These are phyloP conservation scores for Lentinula aciculospora DNA, from an alignment of 768 basidiomycete species.

Conservation along the genomic window DNA sequence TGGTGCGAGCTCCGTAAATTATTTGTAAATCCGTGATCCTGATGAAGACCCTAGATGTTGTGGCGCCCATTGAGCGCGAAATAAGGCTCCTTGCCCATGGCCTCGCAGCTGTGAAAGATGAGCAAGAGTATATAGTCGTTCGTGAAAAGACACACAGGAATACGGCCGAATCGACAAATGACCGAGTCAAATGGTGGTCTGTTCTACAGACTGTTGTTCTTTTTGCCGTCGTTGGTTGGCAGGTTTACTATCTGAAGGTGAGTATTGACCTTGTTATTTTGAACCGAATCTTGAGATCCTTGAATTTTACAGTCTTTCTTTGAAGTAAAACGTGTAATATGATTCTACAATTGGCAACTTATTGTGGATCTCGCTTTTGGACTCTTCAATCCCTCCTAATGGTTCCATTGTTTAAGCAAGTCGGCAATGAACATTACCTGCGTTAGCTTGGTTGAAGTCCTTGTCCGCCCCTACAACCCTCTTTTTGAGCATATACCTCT, in stretches of 20 bases:
- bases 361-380: background rate
- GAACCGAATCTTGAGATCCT: conserved; percentile 6
- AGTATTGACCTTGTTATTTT: conserved; percentile 13
- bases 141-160: conserved; percentile 90
- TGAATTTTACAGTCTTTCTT: conserved; percentile 63
- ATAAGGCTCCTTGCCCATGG: conserved; percentile 81
- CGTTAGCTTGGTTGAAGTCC: no score
- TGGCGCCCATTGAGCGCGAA: conserved; percentile 95
- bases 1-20: conserved; percentile 38
- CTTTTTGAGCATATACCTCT: no score
- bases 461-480: no score
- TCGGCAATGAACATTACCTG: no score
- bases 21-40: background rate
- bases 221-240: conserved; percentile 91
- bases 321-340: conserved; percentile 87
- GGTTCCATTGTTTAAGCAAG: no score
- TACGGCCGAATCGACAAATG: conserved; percentile 90
- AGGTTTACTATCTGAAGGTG: conserved; percentile 95
- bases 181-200: conserved; percentile 99
- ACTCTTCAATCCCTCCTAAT: background rate
- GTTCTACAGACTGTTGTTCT: conserved; percentile 84
- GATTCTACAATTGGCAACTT: background rate
- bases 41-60: conserved; percentile 49
- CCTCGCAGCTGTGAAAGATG: conserved; percentile 89
- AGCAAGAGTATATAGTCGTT: conserved; percentile 97